A percentile compares a stretch with the other conserved stretches of the same genome.
These are phyloP conservation scores for Arthrinium phaeospermum DNA, from an alignment of 2,329 filamentous ascomycete genomes.

Conservation along the genomic window DNA sequence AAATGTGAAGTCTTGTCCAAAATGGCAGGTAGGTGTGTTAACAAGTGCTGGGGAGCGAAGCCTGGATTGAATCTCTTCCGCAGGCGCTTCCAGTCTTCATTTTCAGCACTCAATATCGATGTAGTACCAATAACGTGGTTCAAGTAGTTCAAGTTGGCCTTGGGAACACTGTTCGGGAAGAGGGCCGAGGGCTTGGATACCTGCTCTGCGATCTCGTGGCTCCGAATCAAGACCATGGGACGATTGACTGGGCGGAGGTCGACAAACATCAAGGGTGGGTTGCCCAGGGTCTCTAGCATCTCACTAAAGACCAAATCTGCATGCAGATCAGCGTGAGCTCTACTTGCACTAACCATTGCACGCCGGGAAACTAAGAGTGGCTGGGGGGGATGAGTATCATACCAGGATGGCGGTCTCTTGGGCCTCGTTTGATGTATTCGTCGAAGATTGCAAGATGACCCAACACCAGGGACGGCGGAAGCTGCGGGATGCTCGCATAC, in stretches of 20 bases:
- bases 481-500: not conserved
- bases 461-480: not conserved
- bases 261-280: constrained; percentile 30
- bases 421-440: not conserved
- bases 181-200: constrained; percentile 9
- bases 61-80: not conserved
- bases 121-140: not conserved
- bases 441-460: constrained; percentile 24
- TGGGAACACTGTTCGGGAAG: not conserved
- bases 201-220: constrained; percentile 30
- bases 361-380: too few relatives aligned
- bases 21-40: not conserved
- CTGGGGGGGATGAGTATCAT: too few relatives aligned
- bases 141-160: not conserved
- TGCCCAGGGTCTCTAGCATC: constrained; percentile 28
- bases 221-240: constrained; percentile 28
- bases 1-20: not conserved
- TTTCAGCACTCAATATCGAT: not conserved
- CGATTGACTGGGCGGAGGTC: constrained; percentile 29
- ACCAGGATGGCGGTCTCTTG: not conserved
- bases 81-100: not conserved
- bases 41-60: not conserved
- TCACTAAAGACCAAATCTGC: constrained; percentile 17
- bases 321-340: too few relatives aligned
- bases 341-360: too few relatives aligned